phyloP scores from a whole-genome alignment of 2,329 filamentous ascomycete species.

The Xylaria arbuscula region DNA sequence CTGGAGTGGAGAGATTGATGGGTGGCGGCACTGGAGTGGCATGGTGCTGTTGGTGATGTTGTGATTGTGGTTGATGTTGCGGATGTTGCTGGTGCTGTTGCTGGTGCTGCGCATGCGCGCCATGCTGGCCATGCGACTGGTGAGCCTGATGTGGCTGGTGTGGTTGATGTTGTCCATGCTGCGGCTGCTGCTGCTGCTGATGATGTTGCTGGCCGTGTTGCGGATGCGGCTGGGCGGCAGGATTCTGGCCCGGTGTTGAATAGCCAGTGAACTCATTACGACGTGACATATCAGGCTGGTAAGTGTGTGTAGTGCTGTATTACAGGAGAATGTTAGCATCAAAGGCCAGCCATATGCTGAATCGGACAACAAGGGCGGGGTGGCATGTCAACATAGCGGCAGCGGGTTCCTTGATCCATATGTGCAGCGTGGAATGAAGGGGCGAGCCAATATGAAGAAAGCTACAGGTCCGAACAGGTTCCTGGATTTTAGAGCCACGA shows the following conservation, averaged over 20 bases:
- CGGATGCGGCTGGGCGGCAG: constrained; percentile 52
- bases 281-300: constrained; percentile 63
- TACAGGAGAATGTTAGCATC: constrained; percentile 52
- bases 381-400: constrained; percentile 41
- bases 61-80: constrained; percentile 53
- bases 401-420: constrained; percentile 32
- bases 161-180: constrained; percentile 54
- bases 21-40: constrained; percentile 52
- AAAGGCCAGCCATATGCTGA: constrained; percentile 38
- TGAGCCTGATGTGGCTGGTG: constrained; percentile 47
- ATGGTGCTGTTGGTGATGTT: constrained; percentile 52
- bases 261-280: constrained; percentile 57
- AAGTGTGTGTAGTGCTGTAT: constrained; percentile 59
- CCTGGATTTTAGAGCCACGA: constrained; percentile 41
- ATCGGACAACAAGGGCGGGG: constrained; percentile 23
- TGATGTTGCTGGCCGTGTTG: constrained; percentile 50
- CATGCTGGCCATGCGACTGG: constrained; percentile 50
- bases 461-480: constrained; percentile 22
- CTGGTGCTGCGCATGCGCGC: constrained; percentile 52
- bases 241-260: constrained; percentile 45
- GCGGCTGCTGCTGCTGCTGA: constrained; percentile 47
- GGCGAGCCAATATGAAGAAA: not conserved
- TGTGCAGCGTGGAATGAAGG: not conserved
- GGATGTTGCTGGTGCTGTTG: constrained; percentile 52
- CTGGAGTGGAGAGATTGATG: constrained; percentile 51